Percentiles rank a stretch among this genome's conserved stretches.
Evolutionary conservation across 2,329 filamentous ascomycete species (phyloP).

Genomic region (Fusarium newnesense): DNA sequence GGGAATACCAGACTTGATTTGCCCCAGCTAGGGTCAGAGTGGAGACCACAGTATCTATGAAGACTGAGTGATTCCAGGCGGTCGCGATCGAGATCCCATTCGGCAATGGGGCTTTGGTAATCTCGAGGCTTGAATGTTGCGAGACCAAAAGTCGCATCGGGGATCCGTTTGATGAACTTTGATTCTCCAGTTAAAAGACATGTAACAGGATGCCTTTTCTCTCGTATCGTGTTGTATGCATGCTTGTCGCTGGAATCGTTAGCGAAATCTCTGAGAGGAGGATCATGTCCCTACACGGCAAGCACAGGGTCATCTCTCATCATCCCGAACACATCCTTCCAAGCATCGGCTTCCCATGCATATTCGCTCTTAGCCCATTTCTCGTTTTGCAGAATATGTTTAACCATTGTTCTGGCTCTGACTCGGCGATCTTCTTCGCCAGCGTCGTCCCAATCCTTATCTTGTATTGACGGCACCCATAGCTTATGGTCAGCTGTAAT

Average conservation of each 20-base stretch:
- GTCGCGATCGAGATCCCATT: neutral
- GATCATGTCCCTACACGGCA: neutral
- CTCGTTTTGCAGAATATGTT: neutral
- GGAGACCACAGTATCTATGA: neutral
- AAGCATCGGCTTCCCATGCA: constrained; percentile 5
- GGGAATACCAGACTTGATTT: neutral
- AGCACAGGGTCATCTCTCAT: neutral
- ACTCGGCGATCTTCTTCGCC: neutral
- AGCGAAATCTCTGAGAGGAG: neutral
- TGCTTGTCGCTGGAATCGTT: neutral
- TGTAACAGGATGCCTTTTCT: neutral
- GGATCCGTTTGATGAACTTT: neutral
- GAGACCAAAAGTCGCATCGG: constrained; percentile 4
- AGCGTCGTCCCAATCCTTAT: neutral
- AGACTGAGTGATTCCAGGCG: neutral
- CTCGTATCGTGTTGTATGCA: neutral
- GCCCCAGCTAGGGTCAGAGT: neutral
- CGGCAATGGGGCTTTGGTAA: neutral
- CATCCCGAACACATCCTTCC: neutral
- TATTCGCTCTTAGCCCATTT: constrained; percentile 4
- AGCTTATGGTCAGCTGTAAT: neutral
- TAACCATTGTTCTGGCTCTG: neutral
- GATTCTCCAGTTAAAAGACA: neutral
- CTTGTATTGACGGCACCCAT: neutral
- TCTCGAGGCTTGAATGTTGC: neutral